phyloP scores from a whole-genome alignment of 2,329 filamentous ascomycete genomes.

The Tolypocladium paradoxum region DNA sequence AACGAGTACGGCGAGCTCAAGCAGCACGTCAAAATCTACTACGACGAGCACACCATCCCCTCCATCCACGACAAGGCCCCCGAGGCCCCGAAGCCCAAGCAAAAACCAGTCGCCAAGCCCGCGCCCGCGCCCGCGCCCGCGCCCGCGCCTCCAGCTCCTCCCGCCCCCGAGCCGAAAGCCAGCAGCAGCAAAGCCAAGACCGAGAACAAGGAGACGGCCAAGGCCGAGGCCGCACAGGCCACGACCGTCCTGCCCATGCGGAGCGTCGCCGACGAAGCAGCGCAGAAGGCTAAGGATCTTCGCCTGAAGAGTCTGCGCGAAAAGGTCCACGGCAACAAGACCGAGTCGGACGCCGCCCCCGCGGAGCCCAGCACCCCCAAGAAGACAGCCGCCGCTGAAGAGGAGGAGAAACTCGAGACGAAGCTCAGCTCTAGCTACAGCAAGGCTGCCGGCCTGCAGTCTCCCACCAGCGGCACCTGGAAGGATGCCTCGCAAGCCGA shows the following conservation, averaged over 20 bases:
- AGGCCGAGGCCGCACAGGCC: constrained; percentile 14
- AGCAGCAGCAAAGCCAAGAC: background rate
- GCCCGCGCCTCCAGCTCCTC: constrained; percentile 9
- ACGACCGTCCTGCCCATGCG: constrained; percentile 31
- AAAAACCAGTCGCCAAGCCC: constrained; percentile 13
- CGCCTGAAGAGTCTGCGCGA: constrained; percentile 42
- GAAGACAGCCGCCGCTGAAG: constrained; percentile 6
- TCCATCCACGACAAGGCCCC: constrained; percentile 41
- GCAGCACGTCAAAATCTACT: constrained; percentile 64
- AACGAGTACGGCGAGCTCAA: constrained; percentile 97
- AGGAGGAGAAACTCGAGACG: background rate
- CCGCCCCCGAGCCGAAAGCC: constrained; percentile 12
- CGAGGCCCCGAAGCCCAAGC: constrained; percentile 20
- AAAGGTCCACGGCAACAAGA: constrained; percentile 41
- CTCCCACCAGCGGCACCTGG: constrained; percentile 5
- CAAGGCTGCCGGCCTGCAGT: constrained; percentile 18
- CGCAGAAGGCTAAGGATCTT: constrained; percentile 51
- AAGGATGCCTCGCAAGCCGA: background rate
- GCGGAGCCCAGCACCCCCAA: constrained; percentile 3
- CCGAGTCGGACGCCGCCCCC: constrained; percentile 7
- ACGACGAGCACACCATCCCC: constrained; percentile 50
- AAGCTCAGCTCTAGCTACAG: background rate
- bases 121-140: constrained; percentile 10
- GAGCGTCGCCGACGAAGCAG: constrained; percentile 54
- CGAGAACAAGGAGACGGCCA: constrained; percentile 5